phyloP scores from a whole-genome alignment of 2,329 filamentous ascomycete genomes.

The Sclerotinia sclerotiorum region DNA sequence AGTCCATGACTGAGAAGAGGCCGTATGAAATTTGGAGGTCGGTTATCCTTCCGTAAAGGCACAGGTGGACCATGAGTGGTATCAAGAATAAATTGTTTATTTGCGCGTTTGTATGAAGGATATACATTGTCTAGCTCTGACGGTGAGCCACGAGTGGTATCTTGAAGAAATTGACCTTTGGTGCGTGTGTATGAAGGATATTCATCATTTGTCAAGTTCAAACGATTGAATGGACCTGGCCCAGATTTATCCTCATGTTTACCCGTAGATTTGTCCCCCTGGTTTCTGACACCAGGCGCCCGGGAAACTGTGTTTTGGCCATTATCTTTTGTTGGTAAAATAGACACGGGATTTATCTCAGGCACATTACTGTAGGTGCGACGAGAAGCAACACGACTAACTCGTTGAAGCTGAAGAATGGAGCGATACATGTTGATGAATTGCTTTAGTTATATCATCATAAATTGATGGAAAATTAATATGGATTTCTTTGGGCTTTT shows the following conservation, averaged over 20 bases:
- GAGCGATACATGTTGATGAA: slow-evolving; percentile 1
- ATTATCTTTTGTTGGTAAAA: slow-evolving; percentile 1
- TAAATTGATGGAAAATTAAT: not conserved
- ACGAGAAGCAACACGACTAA: slow-evolving; percentile 6
- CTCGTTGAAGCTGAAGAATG: not conserved
- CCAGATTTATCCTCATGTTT: not conserved
- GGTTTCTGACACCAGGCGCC: not conserved
- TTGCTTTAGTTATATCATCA: not conserved
- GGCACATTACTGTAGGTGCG: slow-evolving; percentile 5
- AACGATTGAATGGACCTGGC: not conserved
- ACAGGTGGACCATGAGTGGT: slow-evolving; percentile 1
- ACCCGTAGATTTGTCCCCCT: not conserved
- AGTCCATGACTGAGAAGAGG: not conserved
- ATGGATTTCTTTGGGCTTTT: not conserved
- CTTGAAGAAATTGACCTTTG: not conserved
- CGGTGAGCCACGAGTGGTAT: not conserved
- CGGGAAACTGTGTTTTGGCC: not conserved
- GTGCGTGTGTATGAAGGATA: not conserved
- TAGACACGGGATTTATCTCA: slow-evolving; percentile 2
- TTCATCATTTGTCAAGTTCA: not conserved
- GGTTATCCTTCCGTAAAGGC: not conserved
- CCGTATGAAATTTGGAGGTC: not conserved
- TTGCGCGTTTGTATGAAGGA: not conserved
- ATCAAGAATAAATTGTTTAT: not conserved
- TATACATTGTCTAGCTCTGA: not conserved